A percentile compares a stretch with the other conserved stretches of the same genome.
Evolutionary conservation across 23 red algal species (phyloP).

Genomic region (Agarophyton chilense): DNA sequence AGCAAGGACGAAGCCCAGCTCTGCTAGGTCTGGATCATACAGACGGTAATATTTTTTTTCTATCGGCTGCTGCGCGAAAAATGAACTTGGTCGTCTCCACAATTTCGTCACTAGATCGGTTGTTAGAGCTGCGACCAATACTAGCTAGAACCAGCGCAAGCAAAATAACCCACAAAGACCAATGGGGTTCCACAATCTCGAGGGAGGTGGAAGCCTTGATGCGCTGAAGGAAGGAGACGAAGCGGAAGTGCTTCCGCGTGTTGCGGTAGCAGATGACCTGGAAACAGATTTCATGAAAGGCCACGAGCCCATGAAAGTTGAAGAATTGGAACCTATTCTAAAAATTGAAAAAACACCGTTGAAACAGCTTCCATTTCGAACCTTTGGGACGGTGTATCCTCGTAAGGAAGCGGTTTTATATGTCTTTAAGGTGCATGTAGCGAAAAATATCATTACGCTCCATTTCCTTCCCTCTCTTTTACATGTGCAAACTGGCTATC

Average conservation of each 20-base stretch:
- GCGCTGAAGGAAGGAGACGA: conserved; percentile 68
- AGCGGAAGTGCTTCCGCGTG: conserved; percentile 74
- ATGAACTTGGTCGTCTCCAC: neutral
- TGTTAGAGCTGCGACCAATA: conserved; percentile 37
- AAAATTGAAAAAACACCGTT: conserved; percentile 65
- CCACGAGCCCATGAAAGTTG: conserved; percentile 74
- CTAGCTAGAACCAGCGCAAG: conserved; percentile 52
- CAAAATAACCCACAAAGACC: conserved; percentile 63
- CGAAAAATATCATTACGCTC: conserved; percentile 58
- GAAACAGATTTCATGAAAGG: conserved; percentile 85
- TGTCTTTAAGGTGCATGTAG: conserved; percentile 70
- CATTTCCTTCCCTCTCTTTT: conserved; percentile 64
- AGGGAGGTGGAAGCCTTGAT: conserved; percentile 65
- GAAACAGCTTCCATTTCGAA: conserved; percentile 52
- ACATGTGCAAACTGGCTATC: conserved; percentile 48
- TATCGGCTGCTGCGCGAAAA: neutral
- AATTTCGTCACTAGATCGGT: neutral
- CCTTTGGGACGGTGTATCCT: conserved; percentile 32
- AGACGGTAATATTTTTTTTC: neutral
- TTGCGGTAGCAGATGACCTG: conserved; percentile 85
- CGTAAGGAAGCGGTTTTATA: conserved; percentile 40
- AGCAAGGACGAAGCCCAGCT: conserved; percentile 50
- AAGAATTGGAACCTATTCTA: conserved; percentile 28
- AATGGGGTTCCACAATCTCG: conserved; percentile 78
- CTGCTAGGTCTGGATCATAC: conserved; percentile 30